These are phyloP conservation scores for Colletotrichum sp. DNA, from an alignment of 2,329 filamentous ascomycete species.

Conservation along the genomic window DNA sequence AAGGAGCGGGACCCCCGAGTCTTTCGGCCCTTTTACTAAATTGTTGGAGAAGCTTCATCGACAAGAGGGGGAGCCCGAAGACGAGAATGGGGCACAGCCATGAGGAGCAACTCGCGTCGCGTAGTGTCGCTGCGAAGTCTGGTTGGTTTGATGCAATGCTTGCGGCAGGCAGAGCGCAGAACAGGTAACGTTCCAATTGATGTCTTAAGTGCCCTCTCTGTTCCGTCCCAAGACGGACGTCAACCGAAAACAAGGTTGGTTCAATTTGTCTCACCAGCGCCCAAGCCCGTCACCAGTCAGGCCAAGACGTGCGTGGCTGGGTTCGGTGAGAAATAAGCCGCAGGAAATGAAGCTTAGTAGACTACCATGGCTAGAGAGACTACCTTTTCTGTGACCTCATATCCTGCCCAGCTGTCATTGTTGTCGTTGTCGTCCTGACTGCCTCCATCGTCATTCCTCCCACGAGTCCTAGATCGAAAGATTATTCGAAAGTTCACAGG, in stretches of 20 bases:
- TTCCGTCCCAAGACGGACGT: background rate
- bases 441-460: background rate
- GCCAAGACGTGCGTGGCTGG: background rate
- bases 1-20: background rate
- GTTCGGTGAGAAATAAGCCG: background rate
- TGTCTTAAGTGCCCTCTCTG: background rate
- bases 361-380: background rate
- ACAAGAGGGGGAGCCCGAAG: background rate
- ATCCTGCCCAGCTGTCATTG: background rate
- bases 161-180: background rate
- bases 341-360: background rate
- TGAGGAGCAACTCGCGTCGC: background rate
- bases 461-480: background rate
- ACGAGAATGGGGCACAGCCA: background rate
- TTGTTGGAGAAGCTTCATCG: background rate
- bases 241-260: background rate
- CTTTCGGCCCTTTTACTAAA: constrained; percentile 15
- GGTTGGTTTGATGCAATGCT: background rate
- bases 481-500: background rate
- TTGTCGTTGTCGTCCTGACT: background rate
- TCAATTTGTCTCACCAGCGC: background rate
- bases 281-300: background rate
- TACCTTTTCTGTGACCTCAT: background rate
- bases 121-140: background rate
- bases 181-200: background rate